Base-by-base conservation (phyloP, 371 early-diverging fungal genomes). In the Dichotomocladium elegans region DNA sequence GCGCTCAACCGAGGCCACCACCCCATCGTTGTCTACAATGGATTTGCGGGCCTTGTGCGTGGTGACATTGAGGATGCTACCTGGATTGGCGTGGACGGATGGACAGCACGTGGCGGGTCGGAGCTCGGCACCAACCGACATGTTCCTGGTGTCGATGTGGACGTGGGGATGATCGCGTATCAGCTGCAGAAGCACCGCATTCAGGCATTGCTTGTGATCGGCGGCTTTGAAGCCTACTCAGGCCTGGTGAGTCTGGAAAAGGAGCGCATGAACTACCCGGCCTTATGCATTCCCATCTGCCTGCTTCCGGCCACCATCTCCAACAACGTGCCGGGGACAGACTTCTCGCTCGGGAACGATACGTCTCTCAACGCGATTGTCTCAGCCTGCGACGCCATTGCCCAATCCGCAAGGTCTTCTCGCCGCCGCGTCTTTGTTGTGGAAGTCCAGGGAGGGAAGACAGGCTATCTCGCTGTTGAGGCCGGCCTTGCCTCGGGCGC, bases 321-420 rank as follows among this genome's bases (percentile, higher is more conserved):
- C 35, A 99, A 99, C 79, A 99, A 99, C 70, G 97, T 99, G 6
- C 99, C 99, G 3, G 96, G 96, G 14, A 98, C 99, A 0, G 98
- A 97, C 55, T 92, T 81, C 63, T 94, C 94, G 33, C 78, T 99
- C 52, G 99, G 99, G 14, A 80, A 87, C 22, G 99, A 99, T 60
- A 99, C 99, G 6, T 93, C 97, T 2, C 66, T 99, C 53, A 99
- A 99, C 70, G 93, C 89, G 21, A 98, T 99, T 72, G 91, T 95
- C 27, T 88, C 87, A 26, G 79, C 94, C 2, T 93, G 96, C 54
- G 99, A 99, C 74, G 81, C 90, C 34, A 92, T 99, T 68, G 91
- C 91, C 65, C 89, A 93, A 60, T 91, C 89, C 46, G 94, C 96
- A 17, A 86, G 87, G 21, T 90, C 98, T 9, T 88, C 89, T 27